Evolutionary conservation across 192 early-diverging fungal species (phyloP), one percentile per base, ranked within the genome.

Genomic region (Dispira simplex): DNA sequence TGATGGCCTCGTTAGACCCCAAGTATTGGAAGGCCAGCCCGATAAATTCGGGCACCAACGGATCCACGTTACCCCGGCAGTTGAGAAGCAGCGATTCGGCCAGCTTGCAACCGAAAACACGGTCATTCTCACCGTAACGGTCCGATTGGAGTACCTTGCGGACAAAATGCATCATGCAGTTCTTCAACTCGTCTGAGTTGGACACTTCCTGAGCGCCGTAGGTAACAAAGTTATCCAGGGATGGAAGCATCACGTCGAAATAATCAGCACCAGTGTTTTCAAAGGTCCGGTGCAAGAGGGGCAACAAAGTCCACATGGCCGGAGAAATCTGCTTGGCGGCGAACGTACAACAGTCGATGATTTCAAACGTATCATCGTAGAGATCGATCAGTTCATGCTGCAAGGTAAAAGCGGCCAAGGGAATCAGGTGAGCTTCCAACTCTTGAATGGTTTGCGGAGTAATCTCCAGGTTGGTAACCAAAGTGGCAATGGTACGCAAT

Each of bases 181-280:
- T 39, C 32, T 80, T 66, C 65, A 88, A 87, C 53, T 87, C 75
- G 56, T 83, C 81, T 51, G 73, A 71, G 72, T 81, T 90, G 20
- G 77, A 45, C 0, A 79, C 87, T 11, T 82, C 77, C 16, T 89
- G 85, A 62, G 77, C 88, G 68, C 96, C 96, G 64, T 85, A 91
- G 10, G 85, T 79, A 46, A 95, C 83, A 65, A 85, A 96, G 77
- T 95, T 93, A 70, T 93, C 90, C 54, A 98, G 79, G 25, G 85
- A 85, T n/a, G 87, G 87, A 32, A 89, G 66, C 81, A 98, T 92
- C 67, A 92, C 91, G 49, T 90, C 86, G 71, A 90, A 87, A 70
- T 89, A 93, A 70, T 94, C 93, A 47, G 81, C 76, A 44, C 86
- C 88, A 67, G 86, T 86, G 47, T 75, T 80, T 76, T 86, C 90